A percentile compares a stretch with the other conserved stretches of the same genome.
Conservation (phyloP, 495 filamentous ascomycete species). For the Penicillium soppii region DNA sequence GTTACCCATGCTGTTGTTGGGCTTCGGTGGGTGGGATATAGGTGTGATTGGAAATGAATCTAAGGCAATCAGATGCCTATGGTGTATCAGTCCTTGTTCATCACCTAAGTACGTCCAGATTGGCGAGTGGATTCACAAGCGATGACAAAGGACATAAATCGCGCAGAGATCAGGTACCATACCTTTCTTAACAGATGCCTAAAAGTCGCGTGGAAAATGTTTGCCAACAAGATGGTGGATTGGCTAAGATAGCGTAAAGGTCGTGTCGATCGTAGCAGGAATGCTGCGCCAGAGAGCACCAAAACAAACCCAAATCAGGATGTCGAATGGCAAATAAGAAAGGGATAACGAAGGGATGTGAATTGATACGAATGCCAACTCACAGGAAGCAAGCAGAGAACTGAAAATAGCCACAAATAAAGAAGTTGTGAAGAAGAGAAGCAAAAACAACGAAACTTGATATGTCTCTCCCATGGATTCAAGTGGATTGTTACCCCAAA, state of each 20-base stretch:
- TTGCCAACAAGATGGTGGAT: slow-evolving; percentile 19
- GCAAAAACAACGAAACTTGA: slow-evolving; percentile 17
- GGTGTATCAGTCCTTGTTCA: slow-evolving; percentile 14
- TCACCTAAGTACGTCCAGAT: not conserved
- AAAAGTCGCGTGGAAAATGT: slow-evolving; percentile 18
- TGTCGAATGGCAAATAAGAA: slow-evolving; percentile 2
- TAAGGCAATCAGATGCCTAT: slow-evolving; percentile 8
- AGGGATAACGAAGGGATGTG: slow-evolving; percentile 29
- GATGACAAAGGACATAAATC: not conserved
- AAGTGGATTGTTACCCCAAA: slow-evolving; percentile 28
- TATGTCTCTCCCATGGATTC: slow-evolving; percentile 32
- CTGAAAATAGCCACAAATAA: slow-evolving; percentile 9
- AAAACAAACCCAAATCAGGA: slow-evolving; percentile 5
- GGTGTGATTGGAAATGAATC: not conserved
- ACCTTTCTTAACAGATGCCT: slow-evolving; percentile 22
- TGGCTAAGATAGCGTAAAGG: slow-evolving; percentile 12
- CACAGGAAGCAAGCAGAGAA: slow-evolving; percentile 9
- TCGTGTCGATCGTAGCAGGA: slow-evolving; percentile 37
- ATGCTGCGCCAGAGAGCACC: slow-evolving; percentile 16
- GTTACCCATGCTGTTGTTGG: slow-evolving; percentile 36
- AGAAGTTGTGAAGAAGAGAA: slow-evolving; percentile 23
- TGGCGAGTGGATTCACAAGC: slow-evolving; percentile 1
- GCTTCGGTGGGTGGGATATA: not conserved
- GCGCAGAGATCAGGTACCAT: slow-evolving; percentile 13
- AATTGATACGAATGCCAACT: slow-evolving; percentile 14